A percentile compares a stretch with the other conserved stretches of the same genome.
Conservation (phyloP, 352 stramenopile species). For the Aphanomyces invadans region DNA sequence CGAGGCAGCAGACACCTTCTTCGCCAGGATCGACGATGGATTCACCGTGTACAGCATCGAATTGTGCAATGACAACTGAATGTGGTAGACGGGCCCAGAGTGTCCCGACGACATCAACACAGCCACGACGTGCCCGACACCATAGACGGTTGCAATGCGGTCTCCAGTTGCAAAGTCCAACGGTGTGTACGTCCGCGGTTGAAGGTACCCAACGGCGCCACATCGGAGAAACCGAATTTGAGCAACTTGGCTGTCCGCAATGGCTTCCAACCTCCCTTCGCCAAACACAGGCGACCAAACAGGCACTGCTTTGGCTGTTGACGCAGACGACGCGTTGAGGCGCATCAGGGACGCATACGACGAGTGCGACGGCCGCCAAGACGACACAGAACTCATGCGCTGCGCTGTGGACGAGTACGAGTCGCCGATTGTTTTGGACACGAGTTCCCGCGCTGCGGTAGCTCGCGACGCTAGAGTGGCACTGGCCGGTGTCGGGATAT, state of each 20-base stretch:
- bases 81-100: neutral
- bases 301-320: neutral
- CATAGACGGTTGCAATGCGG: constrained; percentile 3
- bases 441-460: neutral
- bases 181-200: constrained; percentile 40
- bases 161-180: constrained; percentile 25
- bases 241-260: neutral
- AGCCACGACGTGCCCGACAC: neutral
- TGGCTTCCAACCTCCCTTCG: constrained; percentile 32
- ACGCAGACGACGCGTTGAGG: neutral
- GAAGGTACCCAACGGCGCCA: constrained; percentile 43
- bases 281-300: constrained; percentile 35
- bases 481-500: constrained; percentile 46
- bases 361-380: neutral
- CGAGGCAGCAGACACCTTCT: neutral
- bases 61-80: neutral
- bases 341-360: constrained; percentile 9
- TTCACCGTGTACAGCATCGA: constrained; percentile 3
- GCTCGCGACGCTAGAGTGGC: constrained; percentile 41
- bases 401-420: constrained; percentile 1
- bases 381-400: constrained; percentile 9
- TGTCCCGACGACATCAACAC: neutral
- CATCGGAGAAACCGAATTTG: neutral
- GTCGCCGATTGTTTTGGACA: constrained; percentile 18
- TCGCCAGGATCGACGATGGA: neutral